Evolutionary conservation across 768 basidiomycete species (phyloP).

Genomic region (Sporobolomyces pararoseus): DNA sequence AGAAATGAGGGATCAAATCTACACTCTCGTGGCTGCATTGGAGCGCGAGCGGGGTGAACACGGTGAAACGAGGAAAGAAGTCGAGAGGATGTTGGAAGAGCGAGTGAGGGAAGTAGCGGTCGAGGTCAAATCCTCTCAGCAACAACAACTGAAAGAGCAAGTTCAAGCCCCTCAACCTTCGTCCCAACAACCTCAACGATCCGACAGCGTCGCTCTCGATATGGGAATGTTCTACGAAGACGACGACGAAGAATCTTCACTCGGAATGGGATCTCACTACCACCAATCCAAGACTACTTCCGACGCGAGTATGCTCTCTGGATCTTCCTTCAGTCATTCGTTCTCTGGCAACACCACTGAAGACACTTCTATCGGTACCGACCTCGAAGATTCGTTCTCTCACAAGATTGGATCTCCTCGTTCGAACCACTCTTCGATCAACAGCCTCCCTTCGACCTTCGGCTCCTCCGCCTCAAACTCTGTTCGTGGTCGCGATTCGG

Average conservation of each 20-base stretch:
- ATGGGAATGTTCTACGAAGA: constrained; percentile 23
- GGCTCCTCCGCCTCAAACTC: constrained; percentile 15
- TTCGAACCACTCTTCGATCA: constrained; percentile 24
- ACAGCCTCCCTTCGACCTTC: constrained; percentile 5
- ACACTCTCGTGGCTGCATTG: constrained; percentile 50
- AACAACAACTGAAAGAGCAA: neutral
- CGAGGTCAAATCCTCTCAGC: neutral
- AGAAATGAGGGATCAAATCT: constrained; percentile 52
- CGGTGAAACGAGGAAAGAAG: constrained; percentile 42
- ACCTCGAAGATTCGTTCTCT: constrained; percentile 37
- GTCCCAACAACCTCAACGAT: neutral
- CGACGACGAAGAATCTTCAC: constrained; percentile 17
- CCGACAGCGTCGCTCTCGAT: constrained; percentile 33
- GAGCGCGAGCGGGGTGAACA: constrained; percentile 49
- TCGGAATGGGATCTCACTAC: neutral
- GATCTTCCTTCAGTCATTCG: constrained; percentile 33
- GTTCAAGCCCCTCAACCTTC: neutral
- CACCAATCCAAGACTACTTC: constrained; percentile 32
- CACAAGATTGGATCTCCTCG: constrained; percentile 26
- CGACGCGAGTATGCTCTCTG: constrained; percentile 33
- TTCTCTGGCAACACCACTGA: constrained; percentile 42
- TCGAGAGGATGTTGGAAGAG: constrained; percentile 36
- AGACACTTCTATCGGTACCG: constrained; percentile 37
- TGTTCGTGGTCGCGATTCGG: constrained; percentile 7
- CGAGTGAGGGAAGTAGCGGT: constrained; percentile 20